Evolutionary conservation across 2,329 filamentous ascomycete genomes (phyloP), one percentile per base, ranked within the genome.

Genomic region (Penicillium corylophilum): DNA sequence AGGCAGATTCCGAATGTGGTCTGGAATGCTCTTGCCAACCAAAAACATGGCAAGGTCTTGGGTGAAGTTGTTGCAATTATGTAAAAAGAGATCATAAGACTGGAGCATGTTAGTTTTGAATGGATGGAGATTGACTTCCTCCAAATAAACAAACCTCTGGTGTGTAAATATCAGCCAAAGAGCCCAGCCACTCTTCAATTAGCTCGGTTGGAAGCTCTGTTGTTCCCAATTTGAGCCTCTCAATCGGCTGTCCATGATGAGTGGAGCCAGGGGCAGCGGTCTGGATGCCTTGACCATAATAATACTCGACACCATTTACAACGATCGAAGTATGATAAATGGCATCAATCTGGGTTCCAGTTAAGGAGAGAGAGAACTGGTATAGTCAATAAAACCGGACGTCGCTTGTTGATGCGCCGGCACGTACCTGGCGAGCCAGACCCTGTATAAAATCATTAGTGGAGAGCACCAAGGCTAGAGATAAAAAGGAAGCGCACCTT

Each of bases 31-130:
- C 61, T 86, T 88, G 20, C 94, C 93, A 1, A 96, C 77, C 0
- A 97, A 78, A 57, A 97, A 97, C 71, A 89, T 94, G 56, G 90
- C 79, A 60, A 97, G 86, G 55, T 96, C 91, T 66, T 97, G 93
- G 3, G 89, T 90, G 72, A 97, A 99, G 71, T 96, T 96, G 75
- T 97, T 99, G 77, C 93, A 97, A 69, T 99, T 99, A 72, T 96
- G 91, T 24, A 82, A 63, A 76, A 89, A 96, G 5, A 96, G 76
- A 66, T 96, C 90, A 66, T 97, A 97, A 1, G 89, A 88, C 83
- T 90, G 58, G 16, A 8, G n/a, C 23, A 8, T 46, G 43, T 61
- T 52, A 57, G 50, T 55, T 22, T 38, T 49, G 22, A 22, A 9
- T 22, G 16, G 7, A 18, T 20, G 8, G 5, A 5, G 18, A 18